A percentile compares a stretch with the other conserved stretches of the same genome.
Evolutionary conservation across 495 filamentous ascomycete species (phyloP).

Genomic region (Parathielavia hyrcaniae): DNA sequence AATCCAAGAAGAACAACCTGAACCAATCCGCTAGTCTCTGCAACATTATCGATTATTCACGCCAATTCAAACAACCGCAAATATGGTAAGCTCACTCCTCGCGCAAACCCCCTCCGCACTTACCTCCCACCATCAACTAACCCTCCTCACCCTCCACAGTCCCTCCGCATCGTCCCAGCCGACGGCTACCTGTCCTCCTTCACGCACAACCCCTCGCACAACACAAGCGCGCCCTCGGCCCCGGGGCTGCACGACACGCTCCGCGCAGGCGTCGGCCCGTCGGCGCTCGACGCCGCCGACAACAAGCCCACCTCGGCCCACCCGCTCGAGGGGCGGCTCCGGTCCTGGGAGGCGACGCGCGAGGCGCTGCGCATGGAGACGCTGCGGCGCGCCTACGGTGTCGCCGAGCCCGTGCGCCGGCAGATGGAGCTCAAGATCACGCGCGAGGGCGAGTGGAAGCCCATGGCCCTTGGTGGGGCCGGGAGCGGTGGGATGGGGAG

Average conservation of each 20-base stretch:
- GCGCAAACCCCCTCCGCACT: background rate
- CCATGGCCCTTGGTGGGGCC: conserved; percentile 41
- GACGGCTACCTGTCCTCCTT: conserved; percentile 51
- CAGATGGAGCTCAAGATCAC: conserved; percentile 92
- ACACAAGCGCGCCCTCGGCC: conserved; percentile 72
- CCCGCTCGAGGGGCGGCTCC: conserved; percentile 84
- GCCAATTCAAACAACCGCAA: conserved; percentile 21
- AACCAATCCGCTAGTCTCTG: background rate
- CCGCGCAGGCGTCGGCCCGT: conserved; percentile 64
- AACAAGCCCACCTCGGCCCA: conserved; percentile 56
- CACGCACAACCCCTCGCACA: conserved; percentile 49
- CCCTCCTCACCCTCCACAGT: conserved; percentile 44
- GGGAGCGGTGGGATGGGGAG: conserved; percentile 28
- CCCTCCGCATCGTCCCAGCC: conserved; percentile 80
- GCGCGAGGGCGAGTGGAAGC: conserved; percentile 49
- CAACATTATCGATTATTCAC: no score
- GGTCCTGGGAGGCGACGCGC: conserved; percentile 77
- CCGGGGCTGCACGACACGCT: conserved; percentile 89
- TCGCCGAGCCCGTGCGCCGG: conserved; percentile 88
- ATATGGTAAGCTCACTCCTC: conserved; percentile 42
- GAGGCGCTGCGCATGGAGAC: conserved; percentile 79
- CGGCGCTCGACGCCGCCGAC: conserved; percentile 36
- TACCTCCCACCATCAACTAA: conserved; percentile 6
- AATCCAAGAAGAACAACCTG: background rate
- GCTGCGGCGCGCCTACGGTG: conserved; percentile 77